These are phyloP conservation scores for Rhodotorula sp. DNA, from an alignment of 1,284 basidiomycete species.

Conservation along the genomic window DNA sequence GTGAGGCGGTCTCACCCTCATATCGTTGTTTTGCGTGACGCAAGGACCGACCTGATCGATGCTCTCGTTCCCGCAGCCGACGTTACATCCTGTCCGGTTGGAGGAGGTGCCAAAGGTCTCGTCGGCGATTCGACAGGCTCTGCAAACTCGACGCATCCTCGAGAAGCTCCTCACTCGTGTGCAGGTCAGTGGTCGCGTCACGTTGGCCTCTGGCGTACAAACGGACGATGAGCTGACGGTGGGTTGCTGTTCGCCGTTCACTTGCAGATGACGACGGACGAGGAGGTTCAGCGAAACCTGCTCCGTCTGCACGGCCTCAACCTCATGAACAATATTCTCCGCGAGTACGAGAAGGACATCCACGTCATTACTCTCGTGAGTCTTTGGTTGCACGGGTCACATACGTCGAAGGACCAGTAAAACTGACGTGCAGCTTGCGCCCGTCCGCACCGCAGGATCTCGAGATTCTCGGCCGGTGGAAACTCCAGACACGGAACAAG, in stretches of 20 bases:
- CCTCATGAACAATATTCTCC: constrained; percentile 82
- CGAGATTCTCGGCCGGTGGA: constrained; percentile 73
- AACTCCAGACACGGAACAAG: constrained; percentile 84
- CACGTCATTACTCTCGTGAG: constrained; percentile 69
- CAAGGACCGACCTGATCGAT: neutral
- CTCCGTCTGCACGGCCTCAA: constrained; percentile 93
- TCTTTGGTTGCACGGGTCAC: constrained; percentile 16
- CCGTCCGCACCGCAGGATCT: constrained; percentile 58
- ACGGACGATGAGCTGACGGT: neutral
- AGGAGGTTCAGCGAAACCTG: constrained; percentile 72
- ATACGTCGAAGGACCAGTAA: neutral
- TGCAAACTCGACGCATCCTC: constrained; percentile 74
- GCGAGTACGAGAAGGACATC: constrained; percentile 70
- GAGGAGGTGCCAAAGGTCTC: constrained; percentile 87
- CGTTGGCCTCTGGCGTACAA: too few species aligned
- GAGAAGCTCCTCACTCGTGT: constrained; percentile 81
- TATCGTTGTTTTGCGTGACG: too few species aligned
- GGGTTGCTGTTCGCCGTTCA: rapidly evolving
- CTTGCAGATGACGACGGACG: constrained; percentile 76
- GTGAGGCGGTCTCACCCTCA: constrained; percentile 52
- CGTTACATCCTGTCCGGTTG: constrained; percentile 68
- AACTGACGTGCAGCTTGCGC: neutral
- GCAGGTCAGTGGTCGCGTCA: constrained; percentile 58
- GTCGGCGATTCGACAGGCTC: constrained; percentile 84
- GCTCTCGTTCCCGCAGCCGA: constrained; percentile 47